phyloP scores from a whole-genome alignment of 2,329 filamentous ascomycete genomes.

The Tolypocladium ovalisporum region DNA sequence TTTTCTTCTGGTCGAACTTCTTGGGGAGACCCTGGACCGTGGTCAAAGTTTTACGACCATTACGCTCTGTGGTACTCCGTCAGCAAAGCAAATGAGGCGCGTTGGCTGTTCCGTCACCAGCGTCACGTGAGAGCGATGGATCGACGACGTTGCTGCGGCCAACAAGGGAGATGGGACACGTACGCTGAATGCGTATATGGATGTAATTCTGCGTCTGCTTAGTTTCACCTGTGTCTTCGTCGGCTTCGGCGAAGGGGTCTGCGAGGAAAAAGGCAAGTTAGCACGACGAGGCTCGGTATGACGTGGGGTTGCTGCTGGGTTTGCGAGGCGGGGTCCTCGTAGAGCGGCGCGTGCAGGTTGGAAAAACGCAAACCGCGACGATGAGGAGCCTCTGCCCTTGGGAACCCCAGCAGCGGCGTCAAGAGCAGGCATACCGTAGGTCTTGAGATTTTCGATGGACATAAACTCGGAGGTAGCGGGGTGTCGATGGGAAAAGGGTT shows the following conservation, averaged over 20 bases:
- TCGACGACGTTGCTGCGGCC: slow-evolving; percentile 1
- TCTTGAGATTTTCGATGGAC: slow-evolving; percentile 98
- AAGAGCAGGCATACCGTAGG: slow-evolving; percentile 58
- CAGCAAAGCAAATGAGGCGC: slow-evolving; percentile 17
- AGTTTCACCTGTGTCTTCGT: slow-evolving; percentile 95
- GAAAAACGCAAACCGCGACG: not conserved
- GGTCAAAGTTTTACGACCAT: slow-evolving; percentile 99
- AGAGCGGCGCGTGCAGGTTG: not conserved
- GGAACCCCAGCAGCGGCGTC: not conserved
- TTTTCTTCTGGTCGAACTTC: slow-evolving; percentile 99
- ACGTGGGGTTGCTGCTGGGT: not conserved
- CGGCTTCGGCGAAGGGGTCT: slow-evolving; percentile 99
- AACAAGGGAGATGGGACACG: slow-evolving; percentile 24
- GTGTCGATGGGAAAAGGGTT: slow-evolving; percentile 44
- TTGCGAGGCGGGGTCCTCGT: not conserved
- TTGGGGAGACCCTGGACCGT: slow-evolving; percentile 97
- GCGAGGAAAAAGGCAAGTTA: slow-evolving; percentile 14
- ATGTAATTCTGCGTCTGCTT: slow-evolving; percentile 97
- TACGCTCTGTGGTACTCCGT: slow-evolving; percentile 64
- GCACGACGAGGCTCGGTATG: slow-evolving; percentile 5
- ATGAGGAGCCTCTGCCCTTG: not conserved
- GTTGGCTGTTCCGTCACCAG: not conserved
- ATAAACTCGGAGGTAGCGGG: slow-evolving; percentile 75
- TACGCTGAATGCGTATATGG: slow-evolving; percentile 99
- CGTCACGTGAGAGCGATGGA: slow-evolving; percentile 5